These are phyloP conservation scores for Suillus fuscotomentosus DNA, from an alignment of 768 basidiomycete genomes.

Conservation along the genomic window DNA sequence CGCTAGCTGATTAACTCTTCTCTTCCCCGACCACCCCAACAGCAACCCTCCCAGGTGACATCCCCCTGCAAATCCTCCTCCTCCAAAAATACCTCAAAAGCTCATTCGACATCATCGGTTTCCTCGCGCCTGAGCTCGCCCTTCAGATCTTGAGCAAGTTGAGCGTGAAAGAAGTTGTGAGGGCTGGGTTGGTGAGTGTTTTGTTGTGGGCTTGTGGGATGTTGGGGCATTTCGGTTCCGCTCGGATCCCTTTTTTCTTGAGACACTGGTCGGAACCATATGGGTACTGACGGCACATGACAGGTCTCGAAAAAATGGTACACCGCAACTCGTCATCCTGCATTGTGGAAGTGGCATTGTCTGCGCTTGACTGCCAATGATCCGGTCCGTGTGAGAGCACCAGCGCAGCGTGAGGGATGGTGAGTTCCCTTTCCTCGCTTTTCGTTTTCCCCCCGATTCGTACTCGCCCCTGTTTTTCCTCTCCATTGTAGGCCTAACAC, in stretches of 20 bases:
- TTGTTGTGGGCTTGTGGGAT: neutral
- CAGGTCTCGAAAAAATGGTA: constrained; percentile 46
- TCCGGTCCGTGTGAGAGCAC: constrained; percentile 62
- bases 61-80: constrained; percentile 77
- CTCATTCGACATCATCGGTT: constrained; percentile 79
- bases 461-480: neutral
- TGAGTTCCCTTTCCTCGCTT: constrained; percentile 31
- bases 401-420: constrained; percentile 71
- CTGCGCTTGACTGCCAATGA: constrained; percentile 70
- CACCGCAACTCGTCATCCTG: constrained; percentile 51
- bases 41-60: constrained; percentile 85
- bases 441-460: neutral
- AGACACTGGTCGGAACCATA: neutral
- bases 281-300: constrained; percentile 2
- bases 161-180: constrained; percentile 60
- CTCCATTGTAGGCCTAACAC: neutral
- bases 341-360: constrained; percentile 77
- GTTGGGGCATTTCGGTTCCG: neutral
- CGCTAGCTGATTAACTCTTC: neutral
- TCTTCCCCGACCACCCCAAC: neutral
- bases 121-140: constrained; percentile 63
- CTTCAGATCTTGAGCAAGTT: constrained; percentile 61
- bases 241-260: neutral
- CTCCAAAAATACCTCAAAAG: constrained; percentile 82
- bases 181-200: constrained; percentile 35